Evolutionary conservation across 495 filamentous ascomycete species (phyloP).

Genomic region (Extremus antarcticus): DNA sequence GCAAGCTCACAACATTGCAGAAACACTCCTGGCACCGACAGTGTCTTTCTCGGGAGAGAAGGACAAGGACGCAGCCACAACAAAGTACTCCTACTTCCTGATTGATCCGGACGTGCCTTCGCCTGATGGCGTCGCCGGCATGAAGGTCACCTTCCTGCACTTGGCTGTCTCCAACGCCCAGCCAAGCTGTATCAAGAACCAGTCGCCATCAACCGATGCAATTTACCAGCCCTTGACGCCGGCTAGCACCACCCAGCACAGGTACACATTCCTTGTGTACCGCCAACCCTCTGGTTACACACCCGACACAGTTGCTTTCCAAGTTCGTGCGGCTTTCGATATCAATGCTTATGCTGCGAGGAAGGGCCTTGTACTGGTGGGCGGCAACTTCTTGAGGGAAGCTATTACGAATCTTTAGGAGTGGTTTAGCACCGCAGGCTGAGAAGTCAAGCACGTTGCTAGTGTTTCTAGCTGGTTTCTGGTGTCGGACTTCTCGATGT

Average conservation of each 20-base stretch:
- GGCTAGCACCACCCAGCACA: constrained; percentile 3
- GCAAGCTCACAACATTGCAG: not conserved
- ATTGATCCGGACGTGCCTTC: constrained; percentile 15
- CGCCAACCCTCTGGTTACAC: constrained; percentile 11
- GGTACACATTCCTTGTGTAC: constrained; percentile 15
- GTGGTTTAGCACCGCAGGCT: too few relatives aligned
- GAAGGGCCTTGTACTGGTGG: constrained; percentile 3
- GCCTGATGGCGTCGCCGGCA: not conserved
- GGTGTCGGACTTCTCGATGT: too few relatives aligned
- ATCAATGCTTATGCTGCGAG: constrained; percentile 2
- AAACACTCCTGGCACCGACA: constrained; percentile 6
- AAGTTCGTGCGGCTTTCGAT: constrained; percentile 2
- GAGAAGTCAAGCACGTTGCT: too few relatives aligned
- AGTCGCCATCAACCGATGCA: constrained; percentile 1
- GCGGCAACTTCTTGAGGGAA: constrained; percentile 8
- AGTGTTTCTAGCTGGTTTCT: too few relatives aligned
- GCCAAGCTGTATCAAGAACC: constrained; percentile 11
- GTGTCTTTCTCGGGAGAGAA: constrained; percentile 15
- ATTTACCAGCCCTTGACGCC: constrained; percentile 5
- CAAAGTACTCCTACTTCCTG: constrained; percentile 16
- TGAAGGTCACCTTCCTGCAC: constrained; percentile 6
- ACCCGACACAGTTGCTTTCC: not conserved
- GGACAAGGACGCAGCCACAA: constrained; percentile 8
- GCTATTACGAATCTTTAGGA: not conserved
- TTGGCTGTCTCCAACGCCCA: constrained; percentile 10